Conservation (phyloP, 2,329 filamentous ascomycete species). For the Neonectria neomacrospora region DNA sequence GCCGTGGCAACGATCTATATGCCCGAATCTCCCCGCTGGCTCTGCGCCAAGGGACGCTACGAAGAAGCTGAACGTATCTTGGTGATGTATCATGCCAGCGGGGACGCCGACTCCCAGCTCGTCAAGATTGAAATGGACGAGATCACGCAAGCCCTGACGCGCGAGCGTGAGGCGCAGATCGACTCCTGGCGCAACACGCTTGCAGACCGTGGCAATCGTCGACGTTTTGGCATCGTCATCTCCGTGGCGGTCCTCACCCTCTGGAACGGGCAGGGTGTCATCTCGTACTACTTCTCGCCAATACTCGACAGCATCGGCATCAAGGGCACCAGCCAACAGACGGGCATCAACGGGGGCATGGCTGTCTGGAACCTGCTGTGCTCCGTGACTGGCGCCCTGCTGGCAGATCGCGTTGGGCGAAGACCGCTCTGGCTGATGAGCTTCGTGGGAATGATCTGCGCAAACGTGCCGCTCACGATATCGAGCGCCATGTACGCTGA, state of each 20-base stretch:
- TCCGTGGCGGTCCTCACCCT: background rate
- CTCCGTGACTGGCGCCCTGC: constrained; percentile 26
- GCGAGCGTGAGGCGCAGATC: background rate
- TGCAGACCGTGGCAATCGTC: background rate
- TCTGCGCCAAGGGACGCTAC: background rate
- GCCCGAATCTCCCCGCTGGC: constrained; percentile 17
- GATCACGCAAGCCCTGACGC: background rate
- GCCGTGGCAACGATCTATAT: constrained; percentile 30
- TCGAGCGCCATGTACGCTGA: constrained; percentile 12
- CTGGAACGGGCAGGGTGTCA: constrained; percentile 27
- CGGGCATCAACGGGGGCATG: constrained; percentile 37
- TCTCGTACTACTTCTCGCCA: constrained; percentile 12
- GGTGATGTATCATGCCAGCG: constrained; percentile 7
- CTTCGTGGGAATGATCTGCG: constrained; percentile 23
- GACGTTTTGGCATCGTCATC: constrained; percentile 9
- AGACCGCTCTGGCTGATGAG: constrained; percentile 30
- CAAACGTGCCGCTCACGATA: constrained; percentile 4
- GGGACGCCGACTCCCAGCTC: background rate
- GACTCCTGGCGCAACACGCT: constrained; percentile 1
- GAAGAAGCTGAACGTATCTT: constrained; percentile 4
- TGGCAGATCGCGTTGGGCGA: constrained; percentile 29
- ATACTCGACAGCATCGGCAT: constrained; percentile 11
- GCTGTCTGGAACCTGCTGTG: constrained; percentile 32
- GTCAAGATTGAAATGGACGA: constrained; percentile 15
- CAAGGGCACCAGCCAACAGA: constrained; percentile 16